Evolutionary conservation across 805 yeast genomes (phyloP).

Genomic region (Ogataea ganodermae): DNA sequence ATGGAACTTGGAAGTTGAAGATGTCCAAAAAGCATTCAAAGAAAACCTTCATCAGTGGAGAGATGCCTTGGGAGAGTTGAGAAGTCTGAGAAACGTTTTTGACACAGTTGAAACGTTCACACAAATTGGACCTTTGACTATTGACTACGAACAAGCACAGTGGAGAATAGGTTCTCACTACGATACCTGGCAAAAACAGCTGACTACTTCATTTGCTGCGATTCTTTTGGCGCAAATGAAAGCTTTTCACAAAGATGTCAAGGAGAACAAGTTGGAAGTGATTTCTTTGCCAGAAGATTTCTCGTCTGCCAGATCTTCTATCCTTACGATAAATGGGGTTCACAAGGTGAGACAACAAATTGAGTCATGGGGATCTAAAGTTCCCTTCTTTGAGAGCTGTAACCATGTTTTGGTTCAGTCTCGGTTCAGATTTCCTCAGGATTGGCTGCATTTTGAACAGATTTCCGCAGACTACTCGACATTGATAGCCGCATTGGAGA

Average conservation of each 20-base stretch:
- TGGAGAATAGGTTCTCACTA: constrained; percentile 48
- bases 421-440: constrained; percentile 49
- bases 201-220: constrained; percentile 43
- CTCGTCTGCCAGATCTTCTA: constrained; percentile 41
- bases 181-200: constrained; percentile 57
- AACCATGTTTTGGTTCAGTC: constrained; percentile 35
- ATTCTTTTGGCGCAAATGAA: constrained; percentile 37
- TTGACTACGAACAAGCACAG: constrained; percentile 58
- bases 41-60: constrained; percentile 50
- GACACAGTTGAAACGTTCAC: constrained; percentile 48
- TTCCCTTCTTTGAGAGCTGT: constrained; percentile 33
- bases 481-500: constrained; percentile 39
- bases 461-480: constrained; percentile 50
- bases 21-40: constrained; percentile 39
- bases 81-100: constrained; percentile 45
- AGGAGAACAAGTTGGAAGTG: constrained; percentile 35
- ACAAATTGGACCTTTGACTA: constrained; percentile 41
- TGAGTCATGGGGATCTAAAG: constrained; percentile 23
- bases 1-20: constrained; percentile 56
- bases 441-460: constrained; percentile 68
- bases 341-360: constrained; percentile 33
- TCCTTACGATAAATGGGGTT: constrained; percentile 41
- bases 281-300: constrained; percentile 40
- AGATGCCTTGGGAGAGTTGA: constrained; percentile 43
- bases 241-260: constrained; percentile 35